Evolutionary conservation across 768 basidiomycete species (phyloP), one percentile per base, ranked within the genome.

Genomic region (Nidularia pulvinata): DNA sequence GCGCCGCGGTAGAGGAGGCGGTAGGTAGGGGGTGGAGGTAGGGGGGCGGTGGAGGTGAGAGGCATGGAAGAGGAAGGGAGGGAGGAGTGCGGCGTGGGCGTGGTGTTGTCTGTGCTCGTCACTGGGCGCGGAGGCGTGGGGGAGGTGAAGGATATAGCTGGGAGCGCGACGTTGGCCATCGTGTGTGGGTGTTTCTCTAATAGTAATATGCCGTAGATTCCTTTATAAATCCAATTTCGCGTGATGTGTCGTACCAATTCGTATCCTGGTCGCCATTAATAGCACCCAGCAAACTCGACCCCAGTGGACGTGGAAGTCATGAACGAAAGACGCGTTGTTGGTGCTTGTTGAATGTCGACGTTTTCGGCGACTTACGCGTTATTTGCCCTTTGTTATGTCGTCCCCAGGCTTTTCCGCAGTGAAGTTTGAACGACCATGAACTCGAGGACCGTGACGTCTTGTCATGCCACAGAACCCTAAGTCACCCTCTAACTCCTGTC

Each of bases 1-100:
- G 88, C 80, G 6, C 90, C 90, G 49, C 90, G 85, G 61, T 90
- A 92, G 25, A 92, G 79, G 0, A 90, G 77, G 39, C 90, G 86
- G 57, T 80, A 73, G 9, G 62, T 56, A 1, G 59, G 7, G 16
- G 7, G 19, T 25, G 36, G 6, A 7, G 49, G 32, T 19, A 25
- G 13, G 9, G 34, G n/a, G 14, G 49, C 9, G 30, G 33, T 13
- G 6, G 49, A 16, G 22, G 45, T 22, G 22, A 7, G 7, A 11
- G 45, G 19, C 22, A 19, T 25, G 22, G 9, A 7, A 25, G 22
- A 7, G 22, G 22, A 10, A 10, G 45, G 19, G 7, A 46, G 9
- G 9, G 7, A 10, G 7, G 9, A 7, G n/a, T n/a, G n/a, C 22
- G 45, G 45, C 45, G 45, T 46, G 10, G 45, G 45, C 22, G 45